Evolutionary conservation across 192 early-diverging fungal genomes (phyloP).

Genomic region (Dimargaris verticillata): DNA sequence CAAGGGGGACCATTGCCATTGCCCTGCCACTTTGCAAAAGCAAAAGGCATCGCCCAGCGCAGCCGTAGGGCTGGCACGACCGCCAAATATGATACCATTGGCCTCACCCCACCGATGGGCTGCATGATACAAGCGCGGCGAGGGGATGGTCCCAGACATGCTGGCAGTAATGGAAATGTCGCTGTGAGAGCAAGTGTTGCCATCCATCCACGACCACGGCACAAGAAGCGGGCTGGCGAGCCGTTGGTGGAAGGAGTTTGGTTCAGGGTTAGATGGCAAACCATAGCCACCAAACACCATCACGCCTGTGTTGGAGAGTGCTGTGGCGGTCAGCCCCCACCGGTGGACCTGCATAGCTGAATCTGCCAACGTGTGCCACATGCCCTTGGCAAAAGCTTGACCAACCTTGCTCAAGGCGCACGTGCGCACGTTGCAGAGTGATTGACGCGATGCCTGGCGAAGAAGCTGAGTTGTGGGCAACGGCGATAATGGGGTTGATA

Average conservation of each 20-base stretch:
- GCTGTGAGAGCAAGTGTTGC: not conserved
- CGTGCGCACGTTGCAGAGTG: not conserved
- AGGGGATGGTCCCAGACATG: not conserved
- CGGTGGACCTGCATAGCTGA: not conserved
- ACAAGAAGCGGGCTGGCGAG: not conserved
- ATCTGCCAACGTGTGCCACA: not conserved
- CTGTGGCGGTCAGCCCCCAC: not conserved
- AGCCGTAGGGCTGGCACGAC: not conserved
- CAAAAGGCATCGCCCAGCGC: not conserved
- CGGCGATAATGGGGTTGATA: not conserved
- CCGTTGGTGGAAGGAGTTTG: not conserved
- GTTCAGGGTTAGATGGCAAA: not conserved
- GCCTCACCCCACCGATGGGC: too few species aligned
- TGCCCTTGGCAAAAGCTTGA: not conserved
- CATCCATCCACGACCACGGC: too few species aligned
- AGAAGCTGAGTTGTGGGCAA: not conserved
- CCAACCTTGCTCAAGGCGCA: not conserved
- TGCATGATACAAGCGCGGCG: conserved; percentile 2
- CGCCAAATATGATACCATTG: not conserved
- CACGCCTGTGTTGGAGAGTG: not conserved
- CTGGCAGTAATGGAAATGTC: too few species aligned
- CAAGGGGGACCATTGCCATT: not conserved
- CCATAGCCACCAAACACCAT: conserved; percentile 5
- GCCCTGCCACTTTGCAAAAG: not conserved
- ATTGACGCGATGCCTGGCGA: not conserved